These are phyloP conservation scores for Candida labiduridarum DNA, from an alignment of 1,139 yeast genomes.

Conservation along the genomic window DNA sequence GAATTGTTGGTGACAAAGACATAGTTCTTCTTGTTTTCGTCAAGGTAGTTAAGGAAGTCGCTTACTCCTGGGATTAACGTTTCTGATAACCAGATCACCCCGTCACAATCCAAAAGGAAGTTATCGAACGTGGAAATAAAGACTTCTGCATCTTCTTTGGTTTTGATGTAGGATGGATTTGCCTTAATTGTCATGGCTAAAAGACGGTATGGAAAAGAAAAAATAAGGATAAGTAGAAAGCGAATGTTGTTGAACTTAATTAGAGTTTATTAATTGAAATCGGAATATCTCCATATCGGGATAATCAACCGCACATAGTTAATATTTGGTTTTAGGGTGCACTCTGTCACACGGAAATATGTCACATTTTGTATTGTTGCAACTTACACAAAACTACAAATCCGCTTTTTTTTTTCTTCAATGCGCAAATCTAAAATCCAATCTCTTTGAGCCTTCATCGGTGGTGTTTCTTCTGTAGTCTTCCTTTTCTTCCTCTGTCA, in stretches of 20 bases:
- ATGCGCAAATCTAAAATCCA: conserved; percentile 49
- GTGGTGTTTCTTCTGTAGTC: conserved; percentile 43
- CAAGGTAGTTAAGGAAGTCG: conserved; percentile 66
- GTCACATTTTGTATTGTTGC: no score
- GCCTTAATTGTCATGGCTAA: conserved; percentile 14
- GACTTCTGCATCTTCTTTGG: no score
- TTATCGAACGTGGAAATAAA: no score
- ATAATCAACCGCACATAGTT: no score
- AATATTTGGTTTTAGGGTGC: no score
- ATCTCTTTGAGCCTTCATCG: conserved; percentile 56
- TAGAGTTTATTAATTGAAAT: no score
- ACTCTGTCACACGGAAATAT: no score
- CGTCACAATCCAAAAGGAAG: no score
- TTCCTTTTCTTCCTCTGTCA: conserved; percentile 50
- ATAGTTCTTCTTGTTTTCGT: no score
- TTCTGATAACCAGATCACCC: conserved; percentile 90
- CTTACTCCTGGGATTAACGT: conserved; percentile 69
- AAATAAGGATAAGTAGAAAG: neutral
- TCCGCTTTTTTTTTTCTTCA: neutral
- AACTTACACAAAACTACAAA: neutral
- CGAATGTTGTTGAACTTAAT: neutral
- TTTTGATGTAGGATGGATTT: conserved; percentile 14
- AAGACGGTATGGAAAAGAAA: neutral
- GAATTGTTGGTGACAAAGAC: no score
- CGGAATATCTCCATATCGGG: no score